These are phyloP conservation scores for Metschnikowia lochheadii DNA, from an alignment of 805 yeast genomes.

Conservation along the genomic window DNA sequence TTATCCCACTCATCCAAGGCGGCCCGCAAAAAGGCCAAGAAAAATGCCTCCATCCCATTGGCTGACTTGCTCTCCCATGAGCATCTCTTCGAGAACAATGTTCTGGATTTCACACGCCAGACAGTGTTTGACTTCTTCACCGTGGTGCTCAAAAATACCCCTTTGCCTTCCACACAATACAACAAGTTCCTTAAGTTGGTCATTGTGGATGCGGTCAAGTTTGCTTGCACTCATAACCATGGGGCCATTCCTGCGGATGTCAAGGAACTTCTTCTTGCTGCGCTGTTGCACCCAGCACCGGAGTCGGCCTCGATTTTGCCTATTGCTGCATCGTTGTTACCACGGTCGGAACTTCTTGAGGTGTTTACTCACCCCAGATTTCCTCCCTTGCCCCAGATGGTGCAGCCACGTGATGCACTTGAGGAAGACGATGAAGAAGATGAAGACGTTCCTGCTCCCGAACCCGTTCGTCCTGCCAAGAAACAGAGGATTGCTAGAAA, in stretches of 20 bases:
- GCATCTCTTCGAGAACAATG: constrained; percentile 45
- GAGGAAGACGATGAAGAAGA: constrained; percentile 9
- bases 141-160: constrained; percentile 43
- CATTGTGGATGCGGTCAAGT: constrained; percentile 32
- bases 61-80: constrained; percentile 69
- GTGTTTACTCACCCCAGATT: constrained; percentile 71
- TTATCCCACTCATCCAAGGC: constrained; percentile 12
- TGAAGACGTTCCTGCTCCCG: background rate
- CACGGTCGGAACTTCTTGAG: constrained; percentile 49
- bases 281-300: constrained; percentile 67
- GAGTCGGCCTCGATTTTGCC: constrained; percentile 68
- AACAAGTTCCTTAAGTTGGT: constrained; percentile 46
- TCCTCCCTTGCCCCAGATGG: constrained; percentile 41
- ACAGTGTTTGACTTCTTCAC: constrained; percentile 46
- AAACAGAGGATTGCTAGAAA: background rate
- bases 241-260: constrained; percentile 31
- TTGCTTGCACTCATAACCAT: constrained; percentile 22
- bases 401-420: background rate
- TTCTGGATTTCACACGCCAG: constrained; percentile 34
- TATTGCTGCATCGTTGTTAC: constrained; percentile 53
- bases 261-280: constrained; percentile 38
- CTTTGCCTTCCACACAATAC: constrained; percentile 60
- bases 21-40: constrained; percentile 38
- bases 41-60: constrained; percentile 44
- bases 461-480: background rate